Conservation (phyloP, 2,329 filamentous ascomycete species). For the Paramyrothecium roridum region DNA sequence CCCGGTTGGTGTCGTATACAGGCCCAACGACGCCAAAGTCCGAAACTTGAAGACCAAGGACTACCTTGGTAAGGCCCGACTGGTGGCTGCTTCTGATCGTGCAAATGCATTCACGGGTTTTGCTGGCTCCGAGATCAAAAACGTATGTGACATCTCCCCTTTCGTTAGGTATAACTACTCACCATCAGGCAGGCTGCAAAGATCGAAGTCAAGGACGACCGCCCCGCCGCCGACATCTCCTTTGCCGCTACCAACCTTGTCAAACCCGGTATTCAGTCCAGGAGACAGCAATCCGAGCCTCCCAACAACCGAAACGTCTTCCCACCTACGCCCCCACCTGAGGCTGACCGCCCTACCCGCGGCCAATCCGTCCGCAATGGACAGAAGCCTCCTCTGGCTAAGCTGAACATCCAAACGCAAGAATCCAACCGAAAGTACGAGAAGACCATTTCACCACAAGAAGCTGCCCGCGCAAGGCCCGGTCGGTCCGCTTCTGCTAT, state of each 20-base stretch:
- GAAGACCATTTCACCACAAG: constrained; percentile 47
- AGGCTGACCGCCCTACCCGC: constrained; percentile 68
- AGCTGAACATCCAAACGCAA: constrained; percentile 59
- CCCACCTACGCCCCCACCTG: constrained; percentile 96
- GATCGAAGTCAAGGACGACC: constrained; percentile 66
- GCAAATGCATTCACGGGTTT: constrained; percentile 81
- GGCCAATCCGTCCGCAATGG: constrained; percentile 61
- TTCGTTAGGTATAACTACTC: constrained; percentile 8
- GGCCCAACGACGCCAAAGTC: constrained; percentile 96
- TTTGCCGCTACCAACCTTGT: constrained; percentile 93
- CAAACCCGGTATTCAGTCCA: constrained; percentile 76
- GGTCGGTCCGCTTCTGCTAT: constrained; percentile 43
- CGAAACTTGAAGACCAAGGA: constrained; percentile 98
- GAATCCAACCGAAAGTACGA: constrained; percentile 52
- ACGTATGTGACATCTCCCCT: constrained; percentile 40
- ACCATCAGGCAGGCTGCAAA: constrained; percentile 41
- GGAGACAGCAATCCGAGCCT: constrained; percentile 82
- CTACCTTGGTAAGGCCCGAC: constrained; percentile 91
- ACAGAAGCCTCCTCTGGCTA: constrained; percentile 57
- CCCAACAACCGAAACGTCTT: constrained; percentile 78
- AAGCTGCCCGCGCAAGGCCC: constrained; percentile 26
- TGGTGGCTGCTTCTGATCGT: constrained; percentile 84
- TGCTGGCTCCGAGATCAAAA: constrained; percentile 75
- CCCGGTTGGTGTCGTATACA: constrained; percentile 90
- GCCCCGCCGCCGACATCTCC: constrained; percentile 79